A percentile compares a stretch with the other conserved stretches of the same genome.
These are phyloP conservation scores for Zizania latifolia DNA, from an alignment of 176 grass and related monocot species.

Conservation along the genomic window DNA sequence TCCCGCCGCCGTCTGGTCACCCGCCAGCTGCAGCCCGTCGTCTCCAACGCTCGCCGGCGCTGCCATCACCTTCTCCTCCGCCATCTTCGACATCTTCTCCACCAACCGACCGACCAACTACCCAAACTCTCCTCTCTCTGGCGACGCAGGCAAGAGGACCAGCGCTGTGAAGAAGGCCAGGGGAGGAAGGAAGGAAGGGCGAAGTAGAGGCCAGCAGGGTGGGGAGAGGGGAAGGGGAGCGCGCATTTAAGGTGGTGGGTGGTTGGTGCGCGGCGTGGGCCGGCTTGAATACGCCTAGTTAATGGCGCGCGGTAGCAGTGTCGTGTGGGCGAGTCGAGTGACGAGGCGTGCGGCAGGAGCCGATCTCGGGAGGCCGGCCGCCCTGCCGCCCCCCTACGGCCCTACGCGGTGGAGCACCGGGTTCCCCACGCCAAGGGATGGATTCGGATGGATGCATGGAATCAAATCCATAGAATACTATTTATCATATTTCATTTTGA, in stretches of 20 bases:
- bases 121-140: no score
- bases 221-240: not conserved
- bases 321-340: conserved; percentile 10
- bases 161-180: not conserved
- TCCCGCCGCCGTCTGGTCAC: conserved; percentile 1
- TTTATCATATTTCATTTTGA: no score
- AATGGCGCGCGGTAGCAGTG: conserved; percentile 28
- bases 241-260: conserved; percentile 35
- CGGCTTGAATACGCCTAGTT: conserved; percentile 27
- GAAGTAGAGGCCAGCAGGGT: no score
- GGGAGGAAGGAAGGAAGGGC: no score
- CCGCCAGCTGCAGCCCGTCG: not conserved
- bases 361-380: not conserved
- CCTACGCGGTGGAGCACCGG: no score
- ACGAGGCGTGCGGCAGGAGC: not conserved
- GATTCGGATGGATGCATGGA: no score
- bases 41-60: not conserved
- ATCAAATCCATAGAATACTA: no score
- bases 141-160: no score
- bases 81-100: conserved; percentile 42
- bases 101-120: no score
- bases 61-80: conserved; percentile 42
- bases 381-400: not conserved
- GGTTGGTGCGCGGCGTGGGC: conserved; percentile 10
- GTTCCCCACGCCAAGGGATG: no score